These are phyloP conservation scores for Beta macrorhiza DNA, from an alignment of 179 eudicot species.

Conservation along the genomic window DNA sequence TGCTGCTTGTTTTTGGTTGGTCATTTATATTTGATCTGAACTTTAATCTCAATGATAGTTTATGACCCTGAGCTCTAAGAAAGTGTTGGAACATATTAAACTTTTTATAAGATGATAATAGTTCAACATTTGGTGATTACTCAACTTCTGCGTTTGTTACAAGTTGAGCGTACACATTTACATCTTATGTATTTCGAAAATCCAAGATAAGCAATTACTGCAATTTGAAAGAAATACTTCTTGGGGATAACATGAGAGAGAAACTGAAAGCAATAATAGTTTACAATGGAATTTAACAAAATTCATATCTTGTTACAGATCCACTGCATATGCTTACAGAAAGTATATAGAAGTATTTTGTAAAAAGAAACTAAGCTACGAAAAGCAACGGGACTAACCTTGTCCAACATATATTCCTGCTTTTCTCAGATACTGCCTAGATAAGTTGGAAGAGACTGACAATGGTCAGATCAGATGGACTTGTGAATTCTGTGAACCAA, in stretches of 20 bases:
- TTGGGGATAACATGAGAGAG: neutral
- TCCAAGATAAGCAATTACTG: too few relatives aligned
- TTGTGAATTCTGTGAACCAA: constrained; percentile 30
- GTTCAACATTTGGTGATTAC: neutral
- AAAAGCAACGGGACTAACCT: constrained; percentile 8
- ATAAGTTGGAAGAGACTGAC: constrained; percentile 10
- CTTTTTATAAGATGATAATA: neutral
- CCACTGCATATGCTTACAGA: neutral
- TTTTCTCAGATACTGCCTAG: constrained; percentile 26
- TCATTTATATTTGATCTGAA: too few relatives aligned
- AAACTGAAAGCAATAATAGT: neutral
- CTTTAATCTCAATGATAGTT: neutral
- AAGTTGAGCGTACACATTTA: neutral
- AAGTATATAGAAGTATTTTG: neutral
- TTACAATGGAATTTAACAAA: neutral
- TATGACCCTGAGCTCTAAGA: neutral
- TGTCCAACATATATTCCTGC: neutral
- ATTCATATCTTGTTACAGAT: neutral
- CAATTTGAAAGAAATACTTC: neutral
- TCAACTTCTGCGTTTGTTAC: neutral
- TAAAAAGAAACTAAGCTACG: neutral
- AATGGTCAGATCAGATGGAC: constrained; percentile 21
- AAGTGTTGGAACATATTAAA: neutral
- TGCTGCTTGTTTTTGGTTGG: too few relatives aligned
- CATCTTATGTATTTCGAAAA: neutral